phyloP scores from a whole-genome alignment of 495 filamentous ascomycete species.

The Neurospora terricola region DNA sequence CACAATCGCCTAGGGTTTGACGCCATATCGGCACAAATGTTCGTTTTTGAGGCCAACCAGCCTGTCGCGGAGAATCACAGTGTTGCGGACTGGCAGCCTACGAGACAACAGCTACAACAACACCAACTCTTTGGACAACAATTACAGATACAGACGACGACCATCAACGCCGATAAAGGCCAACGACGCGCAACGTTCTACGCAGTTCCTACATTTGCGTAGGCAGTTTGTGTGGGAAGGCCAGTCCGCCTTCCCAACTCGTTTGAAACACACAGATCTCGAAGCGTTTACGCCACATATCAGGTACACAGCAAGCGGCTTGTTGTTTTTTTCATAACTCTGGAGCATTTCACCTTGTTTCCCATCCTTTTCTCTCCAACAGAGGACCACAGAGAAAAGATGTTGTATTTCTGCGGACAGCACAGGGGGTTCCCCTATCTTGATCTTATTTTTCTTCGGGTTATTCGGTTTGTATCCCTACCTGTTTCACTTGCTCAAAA shows the following conservation, averaged over 20 bases:
- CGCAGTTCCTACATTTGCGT: neutral
- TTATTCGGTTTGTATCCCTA: neutral
- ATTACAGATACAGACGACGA: neutral
- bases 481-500: neutral
- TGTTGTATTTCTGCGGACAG: neutral
- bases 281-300: neutral
- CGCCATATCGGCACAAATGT: neutral
- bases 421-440: neutral
- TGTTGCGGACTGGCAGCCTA: neutral
- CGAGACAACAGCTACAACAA: neutral
- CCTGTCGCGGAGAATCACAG: neutral
- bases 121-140: neutral
- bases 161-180: neutral
- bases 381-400: neutral
- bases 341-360: neutral
- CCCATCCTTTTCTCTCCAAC: neutral
- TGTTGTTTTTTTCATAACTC: neutral
- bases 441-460: neutral
- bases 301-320: neutral
- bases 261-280: neutral
- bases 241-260: neutral
- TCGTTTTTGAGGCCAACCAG: neutral
- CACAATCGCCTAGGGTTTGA: constrained; percentile 6
- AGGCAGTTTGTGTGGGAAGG: neutral
- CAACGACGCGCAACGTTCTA: neutral